Evolutionary conservation across 1,284 basidiomycete genomes (phyloP), one percentile per base, ranked within the genome.

Genomic region (Golubevia sp.): DNA sequence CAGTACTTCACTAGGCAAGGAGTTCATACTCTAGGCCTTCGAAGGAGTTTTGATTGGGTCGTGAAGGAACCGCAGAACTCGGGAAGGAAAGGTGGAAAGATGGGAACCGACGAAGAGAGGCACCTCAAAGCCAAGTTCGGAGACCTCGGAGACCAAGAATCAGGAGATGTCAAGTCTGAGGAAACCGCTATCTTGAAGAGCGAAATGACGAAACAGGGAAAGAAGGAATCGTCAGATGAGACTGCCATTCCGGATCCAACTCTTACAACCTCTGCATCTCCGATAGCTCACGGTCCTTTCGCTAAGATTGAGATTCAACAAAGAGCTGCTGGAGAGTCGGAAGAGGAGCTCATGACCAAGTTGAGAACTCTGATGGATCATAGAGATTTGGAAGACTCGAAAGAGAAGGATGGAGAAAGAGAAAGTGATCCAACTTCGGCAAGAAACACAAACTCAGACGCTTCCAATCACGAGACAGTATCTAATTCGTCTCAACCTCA

Each of bases 1-100:
- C 93, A 94, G 49, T 99, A 93, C 84, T 99, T 98, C 84, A 86
- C 88, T 1, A 87, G 90, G 66, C 88, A 90, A 23, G 93, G 93
- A 0, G 90, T 92, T 52, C 85, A 77, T 50, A 91, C 91, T 62
- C 86, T 99, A 38, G 95, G 96, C 1, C 85, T 97, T 38, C 87
- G 92, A 57, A 87, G 89, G 38, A 90, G 90, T 49, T 99, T 98
- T 84, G 94, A 96, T 20, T 80, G 76, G 56, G 64, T 82, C 34
- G 63, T 76, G 1, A 38, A 55, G 2, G 68, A 70, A 48, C 63
- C 63, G 2, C 55, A 48, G 11, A 52, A 52, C 1, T 56, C 55
- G 13, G 20, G 24, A 23, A 24, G 20, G 25, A 25, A 24, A 44
- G 23, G 34, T 13, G 18, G 38, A 8, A 55, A 7, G 62, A 50